phyloP scores from a whole-genome alignment of 78 protist genomes.

The Emiliania huxleyi region DNA sequence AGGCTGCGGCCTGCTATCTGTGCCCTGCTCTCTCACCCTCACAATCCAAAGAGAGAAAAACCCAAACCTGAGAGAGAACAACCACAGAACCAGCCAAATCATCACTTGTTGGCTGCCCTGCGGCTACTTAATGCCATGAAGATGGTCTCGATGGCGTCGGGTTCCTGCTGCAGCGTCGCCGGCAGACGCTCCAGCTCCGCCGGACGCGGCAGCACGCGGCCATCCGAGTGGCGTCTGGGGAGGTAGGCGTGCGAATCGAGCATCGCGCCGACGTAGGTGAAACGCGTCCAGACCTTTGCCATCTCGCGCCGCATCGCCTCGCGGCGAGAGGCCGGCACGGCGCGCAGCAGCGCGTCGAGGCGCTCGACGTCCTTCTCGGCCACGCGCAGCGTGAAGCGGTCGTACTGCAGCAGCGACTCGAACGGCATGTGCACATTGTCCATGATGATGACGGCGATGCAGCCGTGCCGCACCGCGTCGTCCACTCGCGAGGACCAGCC shows the following conservation, averaged over 20 bases:
- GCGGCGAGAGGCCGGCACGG: background rate
- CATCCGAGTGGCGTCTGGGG: background rate
- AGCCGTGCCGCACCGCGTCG: constrained; percentile 29
- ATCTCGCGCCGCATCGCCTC: background rate
- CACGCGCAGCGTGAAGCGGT: background rate
- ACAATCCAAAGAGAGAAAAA: too few relatives aligned
- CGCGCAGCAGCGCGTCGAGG: background rate
- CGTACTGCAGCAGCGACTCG: background rate
- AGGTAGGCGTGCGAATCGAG: background rate
- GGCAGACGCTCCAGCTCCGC: too few relatives aligned
- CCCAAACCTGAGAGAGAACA: too few relatives aligned
- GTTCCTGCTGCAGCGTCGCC: too few relatives aligned
- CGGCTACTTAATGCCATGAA: too few relatives aligned
- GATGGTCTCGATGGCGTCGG: too few relatives aligned
- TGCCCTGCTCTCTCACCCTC: too few relatives aligned
- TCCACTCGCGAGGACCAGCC: constrained; percentile 22
- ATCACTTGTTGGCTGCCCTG: too few relatives aligned
- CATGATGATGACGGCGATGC: constrained; percentile 29
- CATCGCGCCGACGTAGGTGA: background rate
- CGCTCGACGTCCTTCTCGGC: background rate
- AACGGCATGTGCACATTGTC: constrained; percentile 19
- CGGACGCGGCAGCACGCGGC: background rate
- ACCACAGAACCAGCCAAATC: too few relatives aligned
- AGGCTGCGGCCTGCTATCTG: too few relatives aligned
- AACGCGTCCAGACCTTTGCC: background rate